Base-by-base conservation (phyloP, 2,329 filamentous ascomycete genomes). In the Xylariaceae sp. region DNA sequence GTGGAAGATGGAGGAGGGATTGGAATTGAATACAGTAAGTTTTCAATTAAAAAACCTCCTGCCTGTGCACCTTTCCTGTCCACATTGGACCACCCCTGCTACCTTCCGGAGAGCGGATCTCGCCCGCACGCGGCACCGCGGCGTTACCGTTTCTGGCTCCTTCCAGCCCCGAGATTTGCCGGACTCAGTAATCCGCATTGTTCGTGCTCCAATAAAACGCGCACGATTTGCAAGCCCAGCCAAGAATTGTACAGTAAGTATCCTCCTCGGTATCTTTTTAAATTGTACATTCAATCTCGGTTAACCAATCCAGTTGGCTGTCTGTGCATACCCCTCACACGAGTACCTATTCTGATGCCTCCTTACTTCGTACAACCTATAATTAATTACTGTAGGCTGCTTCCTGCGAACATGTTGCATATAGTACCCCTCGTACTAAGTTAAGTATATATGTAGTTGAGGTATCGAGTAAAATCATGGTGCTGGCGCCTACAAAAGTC, bases 401-500 rank as follows among this genome's bases (percentile, higher is more conserved):
- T 29, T 29, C n/a, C n/a, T n/a, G n/a, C n/a, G n/a, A n/a, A n/a
- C n/a, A n/a, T n/a, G n/a, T n/a, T n/a, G n/a, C n/a, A n/a, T n/a
- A n/a, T n/a, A 29, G 26, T 29, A 29, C 26, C 26, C 10, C 26
- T 29, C n/a, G n/a, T n/a, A n/a, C n/a, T n/a, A 29, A 10, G 26
- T 44, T 45, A 44, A 19, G 42, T 44, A 44, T 14, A 4, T 44
- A 44, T 2, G 42, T 44, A 44, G 42, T 16, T 44, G 7, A 44
- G 42, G 19, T 45, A 45, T 21, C 19, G 20, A 4, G 23, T 26
- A 9, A 26, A 9, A 26, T 26, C 4, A 26, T 26, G 4, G 23
- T 4, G 23, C 9, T 21, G 14, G 44, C 16, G 48, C 57, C 37
- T 37, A 62, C 59, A 65, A 58, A 55, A 70, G 18, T 47, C 71